Base-by-base conservation (phyloP, 805 yeast genomes). In the Ogataea paraovalis region DNA sequence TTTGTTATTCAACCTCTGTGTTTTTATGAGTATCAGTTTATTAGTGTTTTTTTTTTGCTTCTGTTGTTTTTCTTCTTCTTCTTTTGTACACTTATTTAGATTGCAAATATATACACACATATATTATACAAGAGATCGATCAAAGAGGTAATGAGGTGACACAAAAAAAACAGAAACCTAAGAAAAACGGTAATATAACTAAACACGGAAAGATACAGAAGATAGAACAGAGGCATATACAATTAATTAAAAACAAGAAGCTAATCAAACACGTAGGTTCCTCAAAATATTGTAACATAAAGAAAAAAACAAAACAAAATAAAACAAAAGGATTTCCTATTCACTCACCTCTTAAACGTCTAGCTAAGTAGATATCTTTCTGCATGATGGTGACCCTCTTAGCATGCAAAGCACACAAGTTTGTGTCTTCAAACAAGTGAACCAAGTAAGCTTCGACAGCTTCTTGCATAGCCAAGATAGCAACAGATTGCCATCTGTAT, bases 301-400 rank as follows among this genome's bases (percentile, higher is more conserved):
- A 10, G 9, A 10, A 8, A 25, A 34, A 21, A 25, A 32, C 6
- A 20, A 38, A 19, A 13, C 38, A 22, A 32, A 25, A 30, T 30
- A 30, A 8, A 30, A 30, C 12, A 41, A 41, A 8, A 19, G 19
- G 33, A 36, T n/a, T 27, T 19, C 28, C 28, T 25, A 22, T 20
- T 28, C 36, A 60, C 25, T 54, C 62, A 5, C 90, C 91, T 56
- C 91, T 74, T 38, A 85, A 79, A 64, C 92, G 72, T 68, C 94
- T 75, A 3, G 94, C 94, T 54, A 86, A 68, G 59, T 85, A 91
- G 51, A 86, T 81, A 61, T 86, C 95, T 63, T 83, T 85, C 58
- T 83, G 86, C 92, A 85, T 86, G 30, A 86, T 84, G 0, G 95
- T 86, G n/a, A 86, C 89, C 56, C 95, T 68, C 59, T 82, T 85